Conservation (phyloP, 2,329 filamentous ascomycete genomes). For the Didymella exigua region DNA sequence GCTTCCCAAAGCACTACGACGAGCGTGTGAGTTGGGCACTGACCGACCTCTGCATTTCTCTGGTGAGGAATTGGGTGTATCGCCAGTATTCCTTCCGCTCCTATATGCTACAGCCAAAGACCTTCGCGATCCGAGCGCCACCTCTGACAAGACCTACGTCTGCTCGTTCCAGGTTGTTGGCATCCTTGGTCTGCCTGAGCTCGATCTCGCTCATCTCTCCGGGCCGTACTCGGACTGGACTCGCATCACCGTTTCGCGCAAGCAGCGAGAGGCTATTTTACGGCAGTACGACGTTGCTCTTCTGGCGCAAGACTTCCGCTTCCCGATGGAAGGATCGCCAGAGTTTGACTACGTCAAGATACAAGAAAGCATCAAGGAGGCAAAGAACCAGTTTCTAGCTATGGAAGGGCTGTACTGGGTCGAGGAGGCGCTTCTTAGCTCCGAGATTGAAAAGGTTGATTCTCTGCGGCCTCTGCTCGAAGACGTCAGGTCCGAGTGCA, state of each 20-base stretch:
- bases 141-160: slow-evolving; percentile 40
- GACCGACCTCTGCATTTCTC: slow-evolving; percentile 48
- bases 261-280: slow-evolving; percentile 46
- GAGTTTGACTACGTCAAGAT: slow-evolving; percentile 47
- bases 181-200: slow-evolving; percentile 49
- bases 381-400: slow-evolving; percentile 43
- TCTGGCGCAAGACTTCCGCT: slow-evolving; percentile 47
- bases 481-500: slow-evolving; percentile 38
- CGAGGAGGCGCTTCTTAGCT: slow-evolving; percentile 34
- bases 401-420: slow-evolving; percentile 50
- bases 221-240: slow-evolving; percentile 46
- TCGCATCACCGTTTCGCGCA: slow-evolving; percentile 40
- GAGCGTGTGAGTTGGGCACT: slow-evolving; percentile 45
- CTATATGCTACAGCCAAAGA: slow-evolving; percentile 43
- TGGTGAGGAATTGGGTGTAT: slow-evolving; percentile 48
- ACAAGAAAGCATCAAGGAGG: slow-evolving; percentile 44
- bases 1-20: slow-evolving; percentile 45
- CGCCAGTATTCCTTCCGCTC: slow-evolving; percentile 47
- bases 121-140: slow-evolving; percentile 28
- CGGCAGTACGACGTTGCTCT: slow-evolving; percentile 47
- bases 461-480: slow-evolving; percentile 35
- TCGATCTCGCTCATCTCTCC: slow-evolving; percentile 43
- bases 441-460: slow-evolving; percentile 40
- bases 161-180: slow-evolving; percentile 49
- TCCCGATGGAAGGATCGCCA: slow-evolving; percentile 46